phyloP scores from a whole-genome alignment of 257 asterid genomes.

The Nicotiana otophora region DNA sequence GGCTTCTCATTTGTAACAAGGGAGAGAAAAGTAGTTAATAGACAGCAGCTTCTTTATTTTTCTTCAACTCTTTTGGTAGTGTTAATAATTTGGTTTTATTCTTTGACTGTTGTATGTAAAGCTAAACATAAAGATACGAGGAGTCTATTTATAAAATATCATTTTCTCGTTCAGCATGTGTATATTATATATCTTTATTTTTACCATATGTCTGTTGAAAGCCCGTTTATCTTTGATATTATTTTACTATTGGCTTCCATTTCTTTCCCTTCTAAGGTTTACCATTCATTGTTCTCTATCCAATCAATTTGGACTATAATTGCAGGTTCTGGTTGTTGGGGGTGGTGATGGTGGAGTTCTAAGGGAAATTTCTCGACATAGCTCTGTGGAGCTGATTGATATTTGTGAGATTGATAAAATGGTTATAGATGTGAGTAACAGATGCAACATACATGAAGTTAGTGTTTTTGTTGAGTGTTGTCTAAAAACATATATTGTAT shows the following conservation, averaged over 20 bases:
- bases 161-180: not conserved
- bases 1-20: not conserved
- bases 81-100: not conserved
- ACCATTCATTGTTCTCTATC: not conserved
- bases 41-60: not conserved
- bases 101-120: not conserved
- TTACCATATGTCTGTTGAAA: not conserved
- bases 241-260: not conserved
- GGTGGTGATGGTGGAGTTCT: slow-evolving; percentile 99
- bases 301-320: slow-evolving; percentile 4
- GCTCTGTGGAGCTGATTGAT: slow-evolving; percentile 82
- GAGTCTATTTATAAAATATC: not conserved
- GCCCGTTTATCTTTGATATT: not conserved
- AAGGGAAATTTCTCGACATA: slow-evolving; percentile 86
- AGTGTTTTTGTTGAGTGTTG: not conserved
- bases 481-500: not conserved
- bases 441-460: slow-evolving; percentile 3
- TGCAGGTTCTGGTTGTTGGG: slow-evolving; percentile 95
- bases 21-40: not conserved
- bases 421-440: slow-evolving; percentile 87
- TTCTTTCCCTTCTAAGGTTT: not conserved
- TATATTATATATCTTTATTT: not conserved
- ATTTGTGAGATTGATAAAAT: slow-evolving; percentile 94
- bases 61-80: not conserved
- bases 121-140: not conserved